Evolutionary conservation across 257 asterid species (phyloP), one percentile per base, ranked within the genome.

Genomic region (Plantago major): DNA sequence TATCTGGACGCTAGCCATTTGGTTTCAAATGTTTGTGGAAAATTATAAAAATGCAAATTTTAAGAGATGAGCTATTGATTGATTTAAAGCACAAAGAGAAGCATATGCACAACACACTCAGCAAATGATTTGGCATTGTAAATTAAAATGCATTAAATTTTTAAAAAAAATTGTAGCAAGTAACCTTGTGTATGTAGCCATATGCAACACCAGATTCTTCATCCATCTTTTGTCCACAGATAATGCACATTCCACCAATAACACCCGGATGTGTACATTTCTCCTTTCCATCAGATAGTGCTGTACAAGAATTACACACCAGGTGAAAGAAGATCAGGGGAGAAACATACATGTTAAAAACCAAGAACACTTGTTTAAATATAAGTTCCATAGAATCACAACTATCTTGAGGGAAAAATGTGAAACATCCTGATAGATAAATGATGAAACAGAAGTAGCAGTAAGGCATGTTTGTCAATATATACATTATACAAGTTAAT

Each of bases 161-260:
- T n/a, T n/a, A n/a, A n/a, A n/a, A n/a, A 33, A 33, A 40, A 5
- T 64, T 22, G 30, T 13, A 17, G 63, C 66, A 58, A 59, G 17
- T 54, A 65, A 90, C 98, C 98, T 88, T 86, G 66, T 91, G 90
- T 47, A 91, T 86, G 86, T 88, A 91, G 43, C 86, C 83, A 66
- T 88, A 75, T 53, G 95, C 78, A 64, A 91, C 88, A 53, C 95
- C 95, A 64, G 94, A 77, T 66, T 77, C 95, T 59, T 81, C 83
- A 61, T 88, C 95, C 76, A 71, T 68, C 58, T 61, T 77, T 70
- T 68, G 68, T 52, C 97, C 98, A 74, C 98, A 92, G 61, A 55
- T 68, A 69, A 92, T 75, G 67, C 98, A 92, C 90, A 92, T 82
- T 72, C 98, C 98, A 43, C 86, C 92, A 60, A 76, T 76, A 45